phyloP scores from a whole-genome alignment of 2,329 filamentous ascomycete genomes.

The Fusarium humuli region DNA sequence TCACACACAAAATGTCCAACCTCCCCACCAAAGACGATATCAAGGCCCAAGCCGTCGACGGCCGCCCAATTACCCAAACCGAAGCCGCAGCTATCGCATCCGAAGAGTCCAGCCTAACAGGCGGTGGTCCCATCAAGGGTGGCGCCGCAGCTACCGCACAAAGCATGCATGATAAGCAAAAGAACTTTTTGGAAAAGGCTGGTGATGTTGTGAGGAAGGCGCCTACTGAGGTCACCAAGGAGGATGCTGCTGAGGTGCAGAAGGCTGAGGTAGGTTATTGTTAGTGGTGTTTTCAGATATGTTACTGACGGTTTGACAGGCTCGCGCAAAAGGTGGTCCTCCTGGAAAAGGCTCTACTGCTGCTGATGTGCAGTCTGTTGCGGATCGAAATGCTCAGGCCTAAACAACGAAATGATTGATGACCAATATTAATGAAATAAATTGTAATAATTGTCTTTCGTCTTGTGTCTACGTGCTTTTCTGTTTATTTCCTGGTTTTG shows the following conservation, averaged over 20 bases:
- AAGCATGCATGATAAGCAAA: slow-evolving; percentile 23
- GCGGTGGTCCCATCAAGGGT: slow-evolving; percentile 27
- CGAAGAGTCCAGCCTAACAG: slow-evolving; percentile 30
- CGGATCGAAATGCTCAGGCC: slow-evolving; percentile 13
- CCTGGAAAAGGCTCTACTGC: slow-evolving; percentile 25
- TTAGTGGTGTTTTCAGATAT: accelerated
- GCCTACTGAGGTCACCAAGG: slow-evolving; percentile 17
- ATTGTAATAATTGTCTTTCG: no score
- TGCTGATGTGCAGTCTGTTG: slow-evolving; percentile 19
- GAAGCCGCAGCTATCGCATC: slow-evolving; percentile 21
- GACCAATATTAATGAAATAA: no score
- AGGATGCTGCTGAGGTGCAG: slow-evolving; percentile 29
- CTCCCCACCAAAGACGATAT: slow-evolving; percentile 29
- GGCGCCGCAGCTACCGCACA: slow-evolving; percentile 27
- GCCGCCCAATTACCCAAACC: slow-evolving; percentile 26
- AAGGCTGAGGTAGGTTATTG: slow-evolving; percentile 16
- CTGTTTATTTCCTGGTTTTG: no score
- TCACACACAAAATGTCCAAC: slow-evolving; percentile 16
- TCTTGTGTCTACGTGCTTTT: no score
- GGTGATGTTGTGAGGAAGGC: slow-evolving; percentile 21
- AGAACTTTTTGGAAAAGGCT: slow-evolving; percentile 29
- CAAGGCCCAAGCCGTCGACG: slow-evolving; percentile 19
- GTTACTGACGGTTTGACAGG: background rate
- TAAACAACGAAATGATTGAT: background rate
- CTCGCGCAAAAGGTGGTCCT: slow-evolving; percentile 16